These are phyloP conservation scores for Scedosporium apiospermum DNA, from an alignment of 2,329 filamentous ascomycete species.

Conservation along the genomic window DNA sequence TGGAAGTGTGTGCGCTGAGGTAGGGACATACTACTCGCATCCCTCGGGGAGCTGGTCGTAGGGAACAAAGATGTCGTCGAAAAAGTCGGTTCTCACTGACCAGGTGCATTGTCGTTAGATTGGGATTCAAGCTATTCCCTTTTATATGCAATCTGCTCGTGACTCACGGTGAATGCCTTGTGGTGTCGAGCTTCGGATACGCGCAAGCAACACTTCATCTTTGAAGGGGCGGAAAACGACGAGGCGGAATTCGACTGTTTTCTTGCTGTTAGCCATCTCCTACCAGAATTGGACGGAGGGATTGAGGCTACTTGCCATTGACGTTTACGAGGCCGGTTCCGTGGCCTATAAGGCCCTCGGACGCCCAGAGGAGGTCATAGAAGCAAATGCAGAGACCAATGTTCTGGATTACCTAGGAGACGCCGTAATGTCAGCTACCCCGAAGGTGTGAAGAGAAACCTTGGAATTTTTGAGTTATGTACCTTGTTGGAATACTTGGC, in stretches of 20 bases:
- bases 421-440: background rate
- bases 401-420: conserved; percentile 68
- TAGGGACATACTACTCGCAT: conserved; percentile 59
- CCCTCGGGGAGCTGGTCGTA: conserved; percentile 64
- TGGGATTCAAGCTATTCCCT: conserved; percentile 24
- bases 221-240: conserved; percentile 95
- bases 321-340: conserved; percentile 89
- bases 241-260: conserved; percentile 77
- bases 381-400: conserved; percentile 89
- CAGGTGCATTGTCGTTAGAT: background rate
- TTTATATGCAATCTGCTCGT: background rate
- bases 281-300: background rate
- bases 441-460: background rate
- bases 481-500: conserved; percentile 93
- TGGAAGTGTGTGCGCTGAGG: background rate
- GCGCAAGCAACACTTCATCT: conserved; percentile 79
- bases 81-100: conserved; percentile 72
- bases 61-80: conserved; percentile 81
- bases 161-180: conserved; percentile 58
- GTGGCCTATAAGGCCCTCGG: conserved; percentile 88
- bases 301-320: conserved; percentile 52
- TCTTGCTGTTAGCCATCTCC: conserved; percentile 7
- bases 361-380: conserved; percentile 81
- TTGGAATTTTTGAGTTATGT: too few relatives aligned
- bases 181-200: conserved; percentile 65